Evolutionary conservation across 257 asterid species (phyloP).

Genomic region (Eustoma russellianum): DNA sequence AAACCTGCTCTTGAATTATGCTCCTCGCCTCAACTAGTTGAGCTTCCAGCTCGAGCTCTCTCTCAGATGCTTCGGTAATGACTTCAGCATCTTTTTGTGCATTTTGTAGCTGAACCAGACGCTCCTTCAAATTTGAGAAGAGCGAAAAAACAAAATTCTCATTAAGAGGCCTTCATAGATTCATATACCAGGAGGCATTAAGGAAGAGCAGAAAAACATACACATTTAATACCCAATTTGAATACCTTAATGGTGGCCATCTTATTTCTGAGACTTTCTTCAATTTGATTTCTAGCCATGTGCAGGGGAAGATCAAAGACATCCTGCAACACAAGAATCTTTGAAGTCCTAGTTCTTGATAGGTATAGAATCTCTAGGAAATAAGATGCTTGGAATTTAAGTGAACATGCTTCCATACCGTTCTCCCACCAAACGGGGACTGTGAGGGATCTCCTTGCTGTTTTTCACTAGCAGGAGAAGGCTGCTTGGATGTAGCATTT

Average conservation of each 20-base stretch:
- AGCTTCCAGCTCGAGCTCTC: slow-evolving; percentile 99
- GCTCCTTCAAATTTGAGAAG: slow-evolving; percentile 53
- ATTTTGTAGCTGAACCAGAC: slow-evolving; percentile 92
- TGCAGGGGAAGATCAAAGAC: slow-evolving; percentile 84
- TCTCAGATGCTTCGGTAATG: slow-evolving; percentile 83
- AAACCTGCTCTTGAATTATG: slow-evolving; percentile 99
- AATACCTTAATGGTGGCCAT: slow-evolving; percentile 81
- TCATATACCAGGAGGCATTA: not conserved
- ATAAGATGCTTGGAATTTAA: not conserved
- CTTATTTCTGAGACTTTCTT: slow-evolving; percentile 71
- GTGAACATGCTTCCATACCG: slow-evolving; percentile 41
- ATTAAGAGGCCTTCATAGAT: not conserved
- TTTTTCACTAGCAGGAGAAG: slow-evolving; percentile 52
- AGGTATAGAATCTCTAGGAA: slow-evolving; percentile 12
- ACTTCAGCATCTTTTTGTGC: slow-evolving; percentile 75
- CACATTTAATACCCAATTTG: not conserved
- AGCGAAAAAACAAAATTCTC: slow-evolving; percentile 1
- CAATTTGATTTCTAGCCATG: slow-evolving; percentile 90
- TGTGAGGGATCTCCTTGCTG: slow-evolving; percentile 59
- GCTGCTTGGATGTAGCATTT: slow-evolving; percentile 53
- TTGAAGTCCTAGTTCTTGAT: slow-evolving; percentile 7
- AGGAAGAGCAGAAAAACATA: not conserved
- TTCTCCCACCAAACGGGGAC: slow-evolving; percentile 90
- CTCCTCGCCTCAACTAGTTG: slow-evolving; percentile 99
- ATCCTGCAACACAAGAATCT: slow-evolving; percentile 17